phyloP scores from a whole-genome alignment of 2,329 filamentous ascomycete species.

The Geosmithia flava region DNA sequence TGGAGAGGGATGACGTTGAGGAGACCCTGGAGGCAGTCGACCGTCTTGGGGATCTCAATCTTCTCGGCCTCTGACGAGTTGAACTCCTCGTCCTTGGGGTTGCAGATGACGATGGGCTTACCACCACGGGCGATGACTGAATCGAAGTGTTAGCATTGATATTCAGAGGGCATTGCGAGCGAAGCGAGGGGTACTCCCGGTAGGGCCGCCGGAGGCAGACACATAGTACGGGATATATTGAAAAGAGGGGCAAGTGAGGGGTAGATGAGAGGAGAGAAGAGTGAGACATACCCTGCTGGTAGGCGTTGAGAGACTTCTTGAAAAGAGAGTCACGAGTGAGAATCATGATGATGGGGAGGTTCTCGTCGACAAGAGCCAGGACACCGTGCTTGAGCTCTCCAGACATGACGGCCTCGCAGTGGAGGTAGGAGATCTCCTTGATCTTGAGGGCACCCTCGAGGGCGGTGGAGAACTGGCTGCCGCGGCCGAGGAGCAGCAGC shows the following conservation, averaged over 20 bases:
- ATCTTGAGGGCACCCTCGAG: constrained; percentile 98
- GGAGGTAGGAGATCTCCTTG: constrained; percentile 99
- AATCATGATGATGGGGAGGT: constrained; percentile 99
- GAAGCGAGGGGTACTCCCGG: no score
- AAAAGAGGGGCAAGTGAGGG: no score
- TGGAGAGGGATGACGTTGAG: constrained; percentile 96
- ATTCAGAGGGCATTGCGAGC: not conserved
- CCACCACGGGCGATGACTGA: constrained; percentile 87
- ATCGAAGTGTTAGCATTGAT: constrained; percentile 8
- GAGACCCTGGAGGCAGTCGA: constrained; percentile 90
- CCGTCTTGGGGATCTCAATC: constrained; percentile 93
- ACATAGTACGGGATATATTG: no score
- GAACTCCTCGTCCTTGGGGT: constrained; percentile 81
- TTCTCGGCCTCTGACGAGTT: constrained; percentile 78
- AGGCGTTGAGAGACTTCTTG: constrained; percentile 97
- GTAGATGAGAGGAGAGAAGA: not conserved
- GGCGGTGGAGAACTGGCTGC: constrained; percentile 92
- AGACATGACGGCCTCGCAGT: constrained; percentile 99
- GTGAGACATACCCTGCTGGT: constrained; percentile 69
- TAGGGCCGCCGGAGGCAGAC: not conserved
- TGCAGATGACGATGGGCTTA: constrained; percentile 98
- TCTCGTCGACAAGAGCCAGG: constrained; percentile 91
- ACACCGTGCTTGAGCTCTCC: constrained; percentile 99
- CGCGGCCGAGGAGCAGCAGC: constrained; percentile 82
- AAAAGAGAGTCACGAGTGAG: constrained; percentile 93